Evolutionary conservation across 2,329 filamentous ascomycete genomes (phyloP).

Genomic region (Alternaria dauci): DNA sequence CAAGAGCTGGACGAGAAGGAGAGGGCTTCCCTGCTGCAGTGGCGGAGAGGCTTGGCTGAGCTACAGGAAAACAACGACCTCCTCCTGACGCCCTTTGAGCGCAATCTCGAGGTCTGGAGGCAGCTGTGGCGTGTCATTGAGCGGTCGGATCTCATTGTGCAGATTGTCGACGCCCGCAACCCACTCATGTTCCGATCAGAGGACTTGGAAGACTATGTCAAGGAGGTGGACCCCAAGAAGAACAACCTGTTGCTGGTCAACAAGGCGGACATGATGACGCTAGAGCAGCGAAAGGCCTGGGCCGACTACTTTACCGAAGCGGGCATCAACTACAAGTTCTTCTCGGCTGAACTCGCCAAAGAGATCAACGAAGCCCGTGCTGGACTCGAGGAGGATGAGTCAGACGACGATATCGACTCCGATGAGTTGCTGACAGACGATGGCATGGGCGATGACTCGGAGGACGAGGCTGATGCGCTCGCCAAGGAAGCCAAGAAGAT

Average conservation of each 20-base stretch:
- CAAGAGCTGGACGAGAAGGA: constrained; percentile 82
- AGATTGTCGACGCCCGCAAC: constrained; percentile 97
- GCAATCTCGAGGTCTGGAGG: constrained; percentile 97
- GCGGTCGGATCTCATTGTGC: constrained; percentile 91
- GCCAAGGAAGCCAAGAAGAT: constrained; percentile 57
- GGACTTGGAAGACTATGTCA: constrained; percentile 92
- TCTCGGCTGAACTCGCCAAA: constrained; percentile 91
- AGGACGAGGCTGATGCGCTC: constrained; percentile 60
- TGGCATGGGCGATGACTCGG: constrained; percentile 53
- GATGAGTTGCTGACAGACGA: constrained; percentile 54
- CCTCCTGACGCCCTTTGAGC: constrained; percentile 96
- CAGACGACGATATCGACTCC: constrained; percentile 21
- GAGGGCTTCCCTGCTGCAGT: constrained; percentile 81
- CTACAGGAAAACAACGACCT: constrained; percentile 93
- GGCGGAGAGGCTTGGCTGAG: constrained; percentile 90
- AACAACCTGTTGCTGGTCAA: constrained; percentile 93
- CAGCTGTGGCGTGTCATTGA: constrained; percentile 99
- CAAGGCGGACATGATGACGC: constrained; percentile 99
- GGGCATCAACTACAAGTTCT: constrained; percentile 91
- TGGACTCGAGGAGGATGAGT: constrained; percentile 58
- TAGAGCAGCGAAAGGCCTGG: constrained; percentile 82
- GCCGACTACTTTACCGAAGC: constrained; percentile 83
- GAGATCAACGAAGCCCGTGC: constrained; percentile 80
- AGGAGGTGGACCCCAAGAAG: constrained; percentile 87
- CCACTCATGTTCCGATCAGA: constrained; percentile 93